These are phyloP conservation scores for Neofusicoccum ribis DNA, from an alignment of 2,329 filamentous ascomycete species.

Conservation along the genomic window DNA sequence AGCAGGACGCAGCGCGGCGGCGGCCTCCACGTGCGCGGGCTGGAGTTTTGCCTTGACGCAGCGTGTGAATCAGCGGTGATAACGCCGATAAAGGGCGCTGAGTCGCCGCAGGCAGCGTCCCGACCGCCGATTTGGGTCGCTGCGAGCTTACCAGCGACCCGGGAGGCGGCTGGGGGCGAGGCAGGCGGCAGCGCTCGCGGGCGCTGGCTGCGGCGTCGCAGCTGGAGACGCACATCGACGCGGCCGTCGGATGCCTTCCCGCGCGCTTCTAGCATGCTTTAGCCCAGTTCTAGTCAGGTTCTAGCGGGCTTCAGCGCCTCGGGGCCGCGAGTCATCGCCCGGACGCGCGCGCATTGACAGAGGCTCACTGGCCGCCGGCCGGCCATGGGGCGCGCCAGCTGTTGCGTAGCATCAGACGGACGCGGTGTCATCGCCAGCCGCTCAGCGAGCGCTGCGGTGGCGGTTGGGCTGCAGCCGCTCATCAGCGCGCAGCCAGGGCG, in stretches of 20 bases:
- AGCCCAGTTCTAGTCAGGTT: conserved; percentile 15
- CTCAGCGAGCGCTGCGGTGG: not conserved
- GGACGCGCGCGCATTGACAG: conserved; percentile 10
- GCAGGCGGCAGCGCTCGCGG: not conserved
- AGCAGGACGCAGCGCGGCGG: conserved; percentile 5
- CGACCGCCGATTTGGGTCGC: conserved; percentile 21
- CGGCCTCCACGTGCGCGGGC: conserved; percentile 14
- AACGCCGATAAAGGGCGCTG: conserved; percentile 27
- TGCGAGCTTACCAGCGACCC: conserved; percentile 31
- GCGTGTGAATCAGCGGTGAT: conserved; percentile 11
- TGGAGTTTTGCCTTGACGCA: conserved; percentile 18
- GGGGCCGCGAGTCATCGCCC: conserved; percentile 16
- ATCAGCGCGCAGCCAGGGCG: conserved; percentile 6
- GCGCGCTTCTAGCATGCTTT: conserved; percentile 28
- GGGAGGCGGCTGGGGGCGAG: conserved; percentile 29
- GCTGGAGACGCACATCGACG: conserved; percentile 32
- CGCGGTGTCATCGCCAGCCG: not conserved
- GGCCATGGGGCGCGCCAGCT: conserved; percentile 11
- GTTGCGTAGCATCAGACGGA: conserved; percentile 10
- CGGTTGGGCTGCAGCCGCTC: not conserved
- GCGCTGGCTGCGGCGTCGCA: conserved; percentile 22
- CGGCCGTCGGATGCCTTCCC: conserved; percentile 25
- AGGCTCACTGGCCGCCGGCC: conserved; percentile 20
- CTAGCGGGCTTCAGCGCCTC: conserved; percentile 16
- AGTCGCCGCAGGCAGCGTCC: conserved; percentile 21